Evolutionary conservation across 768 basidiomycete genomes (phyloP).

Genomic region (Gautieria morchelliformis): DNA sequence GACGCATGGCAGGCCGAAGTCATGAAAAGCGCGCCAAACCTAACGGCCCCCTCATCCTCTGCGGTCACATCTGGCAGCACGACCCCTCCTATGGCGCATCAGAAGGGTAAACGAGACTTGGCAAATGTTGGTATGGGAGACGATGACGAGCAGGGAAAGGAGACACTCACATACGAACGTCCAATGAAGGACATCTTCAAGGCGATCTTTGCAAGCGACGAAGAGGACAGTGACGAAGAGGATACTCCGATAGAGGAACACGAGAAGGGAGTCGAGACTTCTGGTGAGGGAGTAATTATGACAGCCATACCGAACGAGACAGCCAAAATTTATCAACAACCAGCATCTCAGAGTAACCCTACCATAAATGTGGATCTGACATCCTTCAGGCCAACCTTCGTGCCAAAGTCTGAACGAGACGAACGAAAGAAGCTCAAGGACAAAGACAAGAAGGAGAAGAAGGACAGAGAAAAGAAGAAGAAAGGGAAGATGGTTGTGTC

Average conservation of each 20-base stretch:
- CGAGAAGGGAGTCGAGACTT: constrained; percentile 4
- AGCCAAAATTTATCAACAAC: background rate
- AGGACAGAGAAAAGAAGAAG: constrained; percentile 40
- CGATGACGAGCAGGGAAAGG: constrained; percentile 80
- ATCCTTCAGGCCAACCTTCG: constrained; percentile 87
- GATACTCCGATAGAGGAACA: constrained; percentile 23
- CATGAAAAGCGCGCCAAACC: constrained; percentile 13
- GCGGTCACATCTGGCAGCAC: constrained; percentile 12
- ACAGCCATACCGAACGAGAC: background rate
- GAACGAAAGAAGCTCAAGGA: constrained; percentile 25
- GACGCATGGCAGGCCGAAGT: constrained; percentile 12
- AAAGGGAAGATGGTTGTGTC: constrained; percentile 48
- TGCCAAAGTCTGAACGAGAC: constrained; percentile 38
- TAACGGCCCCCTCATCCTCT: constrained; percentile 12
- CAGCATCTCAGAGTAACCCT: constrained; percentile 7
- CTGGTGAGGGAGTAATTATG: background rate
- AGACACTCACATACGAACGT: constrained; percentile 79
- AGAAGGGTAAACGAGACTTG: constrained; percentile 43
- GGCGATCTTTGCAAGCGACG: constrained; percentile 94
- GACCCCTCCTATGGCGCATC: constrained; percentile 7
- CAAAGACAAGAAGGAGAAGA: constrained; percentile 23
- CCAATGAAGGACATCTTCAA: constrained; percentile 93
- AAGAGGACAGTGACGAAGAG: constrained; percentile 77
- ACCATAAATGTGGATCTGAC: constrained; percentile 39
- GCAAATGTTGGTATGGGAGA: constrained; percentile 86